Base-by-base conservation (phyloP, 116 monocot species). In the Cymodocea nodosa region DNA sequence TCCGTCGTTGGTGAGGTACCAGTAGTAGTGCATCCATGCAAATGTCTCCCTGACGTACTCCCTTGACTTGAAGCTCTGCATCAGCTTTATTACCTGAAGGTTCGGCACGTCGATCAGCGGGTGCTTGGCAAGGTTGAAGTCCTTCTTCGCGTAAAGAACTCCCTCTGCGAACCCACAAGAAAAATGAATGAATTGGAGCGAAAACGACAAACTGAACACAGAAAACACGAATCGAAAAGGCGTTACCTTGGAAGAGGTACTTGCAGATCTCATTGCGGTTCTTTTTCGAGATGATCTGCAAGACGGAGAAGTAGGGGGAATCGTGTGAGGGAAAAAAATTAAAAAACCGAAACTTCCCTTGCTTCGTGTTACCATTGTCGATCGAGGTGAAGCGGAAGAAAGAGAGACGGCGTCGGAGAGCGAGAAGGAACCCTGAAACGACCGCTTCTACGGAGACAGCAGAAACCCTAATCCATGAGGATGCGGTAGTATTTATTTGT, bases 31-130 rank as follows among this genome's bases (percentile, higher is more conserved):
- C 81, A 79, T 78, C 88, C 88, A 88, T 0, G 79, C 84, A 40
- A 88, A 88, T 7, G 84, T 88, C 71, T 82, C 88, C 56, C 81
- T 76, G 15, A 88, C 88, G 39, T 77, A 84, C 82, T 87, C 88
- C 73, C 56, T 79, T 3, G 84, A 88, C 64, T 84, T 88, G 70
- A 88, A 88, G 79, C 88, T 84, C 63, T 88, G 88, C 88, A 88
- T 88, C 61, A 84, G 75, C 84, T 88, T 88, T 59, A 88, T 84
- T 63, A 88, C 84, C 75, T 88, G 74, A 24, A 88, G 70, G 61
- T 88, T 84, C 18, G 88, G 79, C 67, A 88, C 88, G 59, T 84
- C 84, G 24, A 87, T 67, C 25, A 72, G 23, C 10, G 79, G 87
- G 67, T 87, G 87, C 82, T 88, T 84, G 35, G 79, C 79, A 34